phyloP scores from a whole-genome alignment of 352 stramenopile species.

The Hyaloperonospora brassicae region DNA sequence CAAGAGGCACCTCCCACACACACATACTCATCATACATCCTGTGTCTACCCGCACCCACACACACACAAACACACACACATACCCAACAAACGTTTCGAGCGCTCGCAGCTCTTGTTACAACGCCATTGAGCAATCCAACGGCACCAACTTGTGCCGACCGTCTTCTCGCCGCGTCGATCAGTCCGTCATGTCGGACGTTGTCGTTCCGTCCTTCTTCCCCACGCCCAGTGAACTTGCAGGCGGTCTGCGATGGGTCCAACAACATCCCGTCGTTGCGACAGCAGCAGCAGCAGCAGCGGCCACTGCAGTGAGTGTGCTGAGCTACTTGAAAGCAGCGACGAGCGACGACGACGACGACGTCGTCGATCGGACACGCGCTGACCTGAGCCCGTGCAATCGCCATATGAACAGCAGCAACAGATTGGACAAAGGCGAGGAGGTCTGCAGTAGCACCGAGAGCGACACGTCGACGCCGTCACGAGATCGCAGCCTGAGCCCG shows the following conservation, averaged over 20 bases:
- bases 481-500: conserved; percentile 27
- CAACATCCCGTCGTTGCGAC: conserved; percentile 67
- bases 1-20: too few species aligned
- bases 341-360: conserved; percentile 24
- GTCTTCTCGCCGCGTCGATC: too few species aligned
- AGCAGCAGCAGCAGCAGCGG: conserved; percentile 48
- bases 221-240: conserved; percentile 69
- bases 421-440: conserved; percentile 30
- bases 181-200: conserved; percentile 43
- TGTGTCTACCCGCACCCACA: too few species aligned
- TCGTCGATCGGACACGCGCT: conserved; percentile 1
- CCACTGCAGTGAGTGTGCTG: conserved; percentile 57
- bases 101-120: too few species aligned
- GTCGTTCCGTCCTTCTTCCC: conserved; percentile 69
- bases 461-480: conserved; percentile 44
- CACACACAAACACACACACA: too few species aligned
- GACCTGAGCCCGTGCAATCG: too few species aligned
- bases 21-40: too few species aligned
- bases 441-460: conserved; percentile 60
- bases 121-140: too few species aligned
- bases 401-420: neutral
- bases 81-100: too few species aligned
- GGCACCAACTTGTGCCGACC: too few species aligned
- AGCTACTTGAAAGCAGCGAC: conserved; percentile 44
- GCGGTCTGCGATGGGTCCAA: conserved; percentile 59